These are phyloP conservation scores for Calocera cornea DNA, from an alignment of 768 basidiomycete species.

Conservation along the genomic window DNA sequence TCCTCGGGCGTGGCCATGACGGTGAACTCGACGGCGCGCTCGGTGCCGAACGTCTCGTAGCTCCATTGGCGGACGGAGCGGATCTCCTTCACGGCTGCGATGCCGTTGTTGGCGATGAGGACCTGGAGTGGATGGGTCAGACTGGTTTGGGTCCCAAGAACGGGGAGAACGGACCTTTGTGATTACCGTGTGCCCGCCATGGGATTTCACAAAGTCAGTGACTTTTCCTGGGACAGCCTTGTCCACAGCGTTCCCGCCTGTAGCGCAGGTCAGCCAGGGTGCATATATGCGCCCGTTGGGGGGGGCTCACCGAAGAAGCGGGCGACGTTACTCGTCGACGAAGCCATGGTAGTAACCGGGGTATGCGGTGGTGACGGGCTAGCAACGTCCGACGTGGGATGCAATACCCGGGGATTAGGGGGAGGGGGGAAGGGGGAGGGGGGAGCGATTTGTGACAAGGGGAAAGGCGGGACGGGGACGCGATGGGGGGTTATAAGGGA, in stretches of 20 bases:
- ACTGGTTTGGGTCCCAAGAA: slow-evolving; percentile 7
- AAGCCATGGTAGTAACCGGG: slow-evolving; percentile 13
- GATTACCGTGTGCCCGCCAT: slow-evolving; percentile 97
- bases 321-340: slow-evolving; percentile 42
- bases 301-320: slow-evolving; percentile 45
- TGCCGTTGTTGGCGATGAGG: slow-evolving; percentile 98
- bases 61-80: slow-evolving; percentile 98
- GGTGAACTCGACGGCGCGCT: slow-evolving; percentile 93
- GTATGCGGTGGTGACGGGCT: background rate
- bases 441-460: slow-evolving; percentile 2
- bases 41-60: slow-evolving; percentile 95
- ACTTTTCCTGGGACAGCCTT: slow-evolving; percentile 66
- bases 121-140: slow-evolving; percentile 39
- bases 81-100: slow-evolving; percentile 98
- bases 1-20: slow-evolving; percentile 99
- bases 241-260: slow-evolving; percentile 88
- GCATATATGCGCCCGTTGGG: slow-evolving; percentile 3
- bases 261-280: background rate
- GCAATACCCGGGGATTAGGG: background rate
- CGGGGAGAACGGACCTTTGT: slow-evolving; percentile 57
- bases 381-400: background rate
- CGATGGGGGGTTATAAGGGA: background rate
- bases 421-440: background rate
- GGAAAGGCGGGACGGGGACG: background rate
- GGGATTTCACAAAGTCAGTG: slow-evolving; percentile 75